phyloP scores from a whole-genome alignment of 2,329 filamentous ascomycete species.

The Alternaria sp. region DNA sequence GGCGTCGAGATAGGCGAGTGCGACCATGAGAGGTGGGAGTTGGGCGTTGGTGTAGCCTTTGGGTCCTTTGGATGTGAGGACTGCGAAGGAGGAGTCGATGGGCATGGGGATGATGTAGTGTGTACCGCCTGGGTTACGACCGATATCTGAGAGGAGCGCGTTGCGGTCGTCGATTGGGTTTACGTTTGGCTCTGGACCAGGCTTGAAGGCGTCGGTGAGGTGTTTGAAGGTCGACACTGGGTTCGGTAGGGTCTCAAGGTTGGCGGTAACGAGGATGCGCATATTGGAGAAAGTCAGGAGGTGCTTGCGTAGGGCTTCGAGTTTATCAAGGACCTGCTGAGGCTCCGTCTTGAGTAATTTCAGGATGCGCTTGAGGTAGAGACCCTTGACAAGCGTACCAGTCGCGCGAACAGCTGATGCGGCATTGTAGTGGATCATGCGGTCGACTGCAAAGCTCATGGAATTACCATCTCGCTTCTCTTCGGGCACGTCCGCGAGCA shows the following conservation, averaged over 20 bases:
- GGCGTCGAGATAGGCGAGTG: conserved; percentile 87
- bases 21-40: conserved; percentile 84
- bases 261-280: conserved; percentile 81
- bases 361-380: conserved; percentile 86
- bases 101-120: conserved; percentile 88
- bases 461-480: conserved; percentile 82
- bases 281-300: conserved; percentile 87
- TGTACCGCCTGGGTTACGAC: conserved; percentile 74
- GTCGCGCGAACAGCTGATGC: conserved; percentile 79
- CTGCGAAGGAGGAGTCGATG: conserved; percentile 88
- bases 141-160: conserved; percentile 76
- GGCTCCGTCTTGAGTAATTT: conserved; percentile 80
- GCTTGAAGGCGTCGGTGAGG: conserved; percentile 58
- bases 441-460: conserved; percentile 68
- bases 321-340: conserved; percentile 74
- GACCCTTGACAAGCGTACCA: conserved; percentile 81
- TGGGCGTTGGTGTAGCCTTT: conserved; percentile 76
- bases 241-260: conserved; percentile 74
- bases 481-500: conserved; percentile 90
- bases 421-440: conserved; percentile 80
- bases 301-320: conserved; percentile 75
- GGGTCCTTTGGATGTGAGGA: conserved; percentile 76
- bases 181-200: conserved; percentile 61
- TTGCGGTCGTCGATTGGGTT: conserved; percentile 73
- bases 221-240: conserved; percentile 82